Conservation (phyloP, 2,329 filamentous ascomycete genomes). For the Aspergillus udagawae region DNA sequence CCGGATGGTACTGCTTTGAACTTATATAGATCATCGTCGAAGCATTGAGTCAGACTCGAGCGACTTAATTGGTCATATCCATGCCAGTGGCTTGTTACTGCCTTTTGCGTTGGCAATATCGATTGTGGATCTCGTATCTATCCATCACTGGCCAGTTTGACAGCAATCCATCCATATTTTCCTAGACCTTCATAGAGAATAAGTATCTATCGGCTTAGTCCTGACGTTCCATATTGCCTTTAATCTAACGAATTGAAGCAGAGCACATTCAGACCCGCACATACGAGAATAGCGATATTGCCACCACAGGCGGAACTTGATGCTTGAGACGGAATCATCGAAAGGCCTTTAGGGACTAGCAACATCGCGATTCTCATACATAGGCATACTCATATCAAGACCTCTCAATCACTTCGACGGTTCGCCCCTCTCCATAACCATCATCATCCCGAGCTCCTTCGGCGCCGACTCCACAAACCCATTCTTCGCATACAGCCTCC, state of each 20-base stretch:
- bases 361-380: neutral
- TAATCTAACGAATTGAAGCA: neutral
- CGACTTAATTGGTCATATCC: too few relatives aligned
- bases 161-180: neutral
- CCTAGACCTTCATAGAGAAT: neutral
- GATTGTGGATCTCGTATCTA: neutral
- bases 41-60: too few relatives aligned
- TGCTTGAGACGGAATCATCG: neutral
- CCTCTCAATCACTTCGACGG: neutral
- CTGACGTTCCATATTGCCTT: neutral
- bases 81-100: too few relatives aligned
- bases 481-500: conserved; percentile 44
- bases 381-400: neutral
- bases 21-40: too few relatives aligned
- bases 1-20: too few relatives aligned
- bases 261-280: too few relatives aligned
- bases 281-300: too few relatives aligned
- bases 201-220: too few relatives aligned
- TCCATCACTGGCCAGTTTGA: neutral
- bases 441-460: conserved; percentile 37
- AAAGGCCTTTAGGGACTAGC: neutral
- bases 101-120: neutral
- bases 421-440: conserved; percentile 2
- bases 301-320: too few relatives aligned
- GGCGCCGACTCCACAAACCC: conserved; percentile 44